phyloP scores from a whole-genome alignment of 2,329 filamentous ascomycete genomes.

The Mycosphaerella sp. region DNA sequence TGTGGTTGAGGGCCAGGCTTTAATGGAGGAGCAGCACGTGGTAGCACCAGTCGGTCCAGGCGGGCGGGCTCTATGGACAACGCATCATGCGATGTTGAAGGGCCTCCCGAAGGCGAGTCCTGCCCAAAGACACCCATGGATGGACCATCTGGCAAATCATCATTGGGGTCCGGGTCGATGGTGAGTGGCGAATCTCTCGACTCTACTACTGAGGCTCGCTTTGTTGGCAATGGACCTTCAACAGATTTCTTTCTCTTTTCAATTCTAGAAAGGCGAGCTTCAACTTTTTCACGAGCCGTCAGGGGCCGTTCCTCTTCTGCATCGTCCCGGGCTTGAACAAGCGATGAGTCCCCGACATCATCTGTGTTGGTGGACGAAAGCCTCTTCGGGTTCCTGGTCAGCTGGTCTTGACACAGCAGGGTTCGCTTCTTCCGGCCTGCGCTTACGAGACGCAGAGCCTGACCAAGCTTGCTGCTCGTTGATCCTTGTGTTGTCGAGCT shows the following conservation, averaged over 20 bases:
- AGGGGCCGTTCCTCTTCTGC: constrained; percentile 1
- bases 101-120: constrained; percentile 3
- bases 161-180: constrained; percentile 1
- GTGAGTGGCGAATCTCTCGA: not conserved
- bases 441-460: constrained; percentile 36
- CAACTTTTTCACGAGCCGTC: constrained; percentile 22
- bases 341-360: constrained; percentile 4
- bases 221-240: constrained; percentile 3
- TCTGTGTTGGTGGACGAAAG: constrained; percentile 18
- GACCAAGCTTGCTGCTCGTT: constrained; percentile 10
- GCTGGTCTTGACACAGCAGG: constrained; percentile 39
- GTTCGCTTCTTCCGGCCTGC: constrained; percentile 37
- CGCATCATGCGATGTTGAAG: constrained; percentile 10
- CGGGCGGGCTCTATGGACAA: constrained; percentile 16
- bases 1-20: not conserved
- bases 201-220: not conserved
- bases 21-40: constrained; percentile 10
- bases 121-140: constrained; percentile 8
- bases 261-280: constrained; percentile 29
- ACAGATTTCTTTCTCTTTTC: constrained; percentile 20
- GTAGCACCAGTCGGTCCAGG: constrained; percentile 20
- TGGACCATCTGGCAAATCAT: constrained; percentile 3
- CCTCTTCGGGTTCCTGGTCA: constrained; percentile 16
- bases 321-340: not conserved
- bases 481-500: constrained; percentile 1